These are phyloP conservation scores for Tripidium arundinaceum DNA, from an alignment of 202 grass and related monocot species.

Conservation along the genomic window DNA sequence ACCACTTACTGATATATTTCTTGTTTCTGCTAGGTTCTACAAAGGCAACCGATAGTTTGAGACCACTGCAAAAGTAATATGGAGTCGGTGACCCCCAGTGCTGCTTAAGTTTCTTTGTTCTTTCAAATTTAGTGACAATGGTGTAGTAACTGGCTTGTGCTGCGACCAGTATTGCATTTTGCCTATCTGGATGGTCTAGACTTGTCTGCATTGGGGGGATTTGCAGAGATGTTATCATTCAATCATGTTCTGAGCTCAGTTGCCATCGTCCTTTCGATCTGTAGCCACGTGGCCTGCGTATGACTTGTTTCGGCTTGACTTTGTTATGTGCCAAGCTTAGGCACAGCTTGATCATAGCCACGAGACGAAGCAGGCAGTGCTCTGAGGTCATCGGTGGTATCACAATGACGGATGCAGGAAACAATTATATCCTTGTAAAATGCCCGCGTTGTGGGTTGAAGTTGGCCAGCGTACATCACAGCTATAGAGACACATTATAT, in stretches of 20 bases:
- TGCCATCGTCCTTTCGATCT: neutral
- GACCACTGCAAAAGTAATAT: conserved; percentile 5
- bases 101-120: neutral
- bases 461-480: neutral
- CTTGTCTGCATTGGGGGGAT: neutral
- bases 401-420: neutral
- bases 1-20: neutral
- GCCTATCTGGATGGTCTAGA: neutral
- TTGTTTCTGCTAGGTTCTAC: conserved; percentile 11
- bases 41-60: neutral
- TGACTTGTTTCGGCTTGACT: neutral
- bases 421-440: neutral
- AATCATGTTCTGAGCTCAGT: neutral
- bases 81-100: neutral
- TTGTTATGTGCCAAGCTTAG: neutral
- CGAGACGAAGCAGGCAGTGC: neutral
- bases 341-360: neutral
- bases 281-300: too few relatives aligned
- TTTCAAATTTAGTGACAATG: neutral
- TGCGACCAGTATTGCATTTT: neutral
- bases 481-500: neutral
- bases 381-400: neutral
- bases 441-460: neutral
- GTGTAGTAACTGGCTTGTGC: neutral
- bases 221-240: neutral